These are phyloP conservation scores for Ganoderma resinaceum DNA, from an alignment of 1,284 basidiomycete species.

Conservation along the genomic window DNA sequence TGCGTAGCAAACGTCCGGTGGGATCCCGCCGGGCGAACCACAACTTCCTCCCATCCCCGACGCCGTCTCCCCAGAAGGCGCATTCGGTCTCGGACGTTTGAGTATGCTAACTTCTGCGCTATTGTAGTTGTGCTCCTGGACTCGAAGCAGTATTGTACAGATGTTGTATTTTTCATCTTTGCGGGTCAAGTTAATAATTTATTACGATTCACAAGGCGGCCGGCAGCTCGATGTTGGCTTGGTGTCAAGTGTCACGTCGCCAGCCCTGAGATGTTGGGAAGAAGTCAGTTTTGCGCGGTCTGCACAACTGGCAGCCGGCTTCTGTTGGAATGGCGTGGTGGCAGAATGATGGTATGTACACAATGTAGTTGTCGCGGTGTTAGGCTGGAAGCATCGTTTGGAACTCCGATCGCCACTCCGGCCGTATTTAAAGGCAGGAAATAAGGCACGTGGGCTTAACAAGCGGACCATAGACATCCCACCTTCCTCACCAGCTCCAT, in stretches of 20 bases:
- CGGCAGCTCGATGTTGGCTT: too few relatives aligned
- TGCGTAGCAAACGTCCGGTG: not conserved
- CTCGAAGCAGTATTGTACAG: not conserved
- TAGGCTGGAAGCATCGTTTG: not conserved
- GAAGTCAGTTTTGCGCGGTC: too few relatives aligned
- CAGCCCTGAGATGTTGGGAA: too few relatives aligned
- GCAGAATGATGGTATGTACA: too few relatives aligned
- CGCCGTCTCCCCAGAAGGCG: not conserved
- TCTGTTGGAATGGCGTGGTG: too few relatives aligned
- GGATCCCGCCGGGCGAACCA: not conserved
- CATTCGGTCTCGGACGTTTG: not conserved
- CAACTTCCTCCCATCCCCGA: not conserved
- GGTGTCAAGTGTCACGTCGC: too few relatives aligned
- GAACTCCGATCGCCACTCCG: not conserved
- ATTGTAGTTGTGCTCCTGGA: not conserved
- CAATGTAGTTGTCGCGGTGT: too few relatives aligned
- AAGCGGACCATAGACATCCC: not conserved
- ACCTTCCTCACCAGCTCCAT: not conserved
- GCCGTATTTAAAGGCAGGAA: not conserved
- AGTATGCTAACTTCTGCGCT: not conserved
- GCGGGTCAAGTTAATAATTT: not conserved
- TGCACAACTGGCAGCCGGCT: too few relatives aligned
- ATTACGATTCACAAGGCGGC: too few relatives aligned
- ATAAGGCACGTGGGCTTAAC: not conserved
- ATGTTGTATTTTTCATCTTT: not conserved